These are phyloP conservation scores for Macrophomina phaseolina DNA, from an alignment of 2,329 filamentous ascomycete species.

Conservation along the genomic window DNA sequence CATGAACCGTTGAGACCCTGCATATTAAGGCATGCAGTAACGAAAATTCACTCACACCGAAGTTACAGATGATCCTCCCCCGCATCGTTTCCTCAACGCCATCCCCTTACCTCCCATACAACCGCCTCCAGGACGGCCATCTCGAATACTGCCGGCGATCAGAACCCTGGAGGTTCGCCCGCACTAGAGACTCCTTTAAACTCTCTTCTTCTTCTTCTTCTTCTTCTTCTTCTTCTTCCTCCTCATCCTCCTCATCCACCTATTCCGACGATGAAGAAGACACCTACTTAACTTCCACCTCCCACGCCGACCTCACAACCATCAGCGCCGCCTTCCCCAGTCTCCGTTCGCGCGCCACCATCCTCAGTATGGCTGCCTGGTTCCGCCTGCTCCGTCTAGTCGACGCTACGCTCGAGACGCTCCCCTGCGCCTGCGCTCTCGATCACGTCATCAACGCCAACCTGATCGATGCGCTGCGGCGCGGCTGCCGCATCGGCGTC, in stretches of 20 bases:
- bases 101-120: not conserved
- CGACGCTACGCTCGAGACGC: slow-evolving; percentile 4
- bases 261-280: not conserved
- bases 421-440: not conserved
- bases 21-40: not conserved
- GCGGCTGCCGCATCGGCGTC: slow-evolving; percentile 4
- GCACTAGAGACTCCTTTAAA: not conserved
- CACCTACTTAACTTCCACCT: not conserved
- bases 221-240: not conserved
- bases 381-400: not conserved
- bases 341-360: not conserved
- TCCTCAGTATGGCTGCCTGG: slow-evolving; percentile 7
- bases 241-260: not conserved
- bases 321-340: not conserved
- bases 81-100: not conserved
- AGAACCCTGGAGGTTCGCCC: not conserved
- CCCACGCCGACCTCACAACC: not conserved
- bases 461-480: not conserved
- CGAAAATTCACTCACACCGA: not conserved
- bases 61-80: not conserved
- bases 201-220: not conserved
- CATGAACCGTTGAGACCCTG: not conserved
- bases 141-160: not conserved
- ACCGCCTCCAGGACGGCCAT: not conserved
- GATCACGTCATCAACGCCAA: not conserved